phyloP scores from a whole-genome alignment of 768 basidiomycete species.

The Tephrocybe rancida region DNA sequence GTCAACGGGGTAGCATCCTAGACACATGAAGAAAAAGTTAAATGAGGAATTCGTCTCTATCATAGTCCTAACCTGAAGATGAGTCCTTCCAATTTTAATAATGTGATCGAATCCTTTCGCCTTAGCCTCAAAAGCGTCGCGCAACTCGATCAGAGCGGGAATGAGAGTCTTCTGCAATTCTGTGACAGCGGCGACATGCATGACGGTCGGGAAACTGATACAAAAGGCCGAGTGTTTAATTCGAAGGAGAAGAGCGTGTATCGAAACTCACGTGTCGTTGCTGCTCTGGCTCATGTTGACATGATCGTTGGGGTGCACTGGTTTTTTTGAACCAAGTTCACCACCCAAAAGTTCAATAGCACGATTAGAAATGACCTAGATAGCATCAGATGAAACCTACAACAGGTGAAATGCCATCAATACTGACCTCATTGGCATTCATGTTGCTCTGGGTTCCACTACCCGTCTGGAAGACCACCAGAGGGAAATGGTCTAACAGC shows the following conservation, averaged over 20 bases:
- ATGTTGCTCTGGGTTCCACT: constrained; percentile 99
- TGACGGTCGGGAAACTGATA: constrained; percentile 93
- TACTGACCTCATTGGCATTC: constrained; percentile 90
- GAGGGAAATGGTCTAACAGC: constrained; percentile 92
- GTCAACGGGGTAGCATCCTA: constrained; percentile 98
- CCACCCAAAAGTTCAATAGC: constrained; percentile 98
- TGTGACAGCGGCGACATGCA: constrained; percentile 96
- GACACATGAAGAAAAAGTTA: background rate
- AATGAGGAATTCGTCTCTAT: background rate
- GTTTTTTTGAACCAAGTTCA: constrained; percentile 92
- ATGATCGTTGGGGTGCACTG: constrained; percentile 99
- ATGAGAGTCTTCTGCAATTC: constrained; percentile 81
- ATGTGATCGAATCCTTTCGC: constrained; percentile 84
- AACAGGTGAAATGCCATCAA: background rate
- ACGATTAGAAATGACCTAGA: constrained; percentile 93
- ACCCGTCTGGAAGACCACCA: constrained; percentile 99
- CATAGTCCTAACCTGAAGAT: constrained; percentile 67
- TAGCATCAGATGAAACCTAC: background rate
- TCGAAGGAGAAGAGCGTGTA: background rate
- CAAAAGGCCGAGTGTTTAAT: background rate
- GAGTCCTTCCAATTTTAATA: constrained; percentile 98
- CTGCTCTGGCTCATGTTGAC: constrained; percentile 99
- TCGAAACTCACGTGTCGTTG: constrained; percentile 85
- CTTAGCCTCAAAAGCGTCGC: constrained; percentile 84
- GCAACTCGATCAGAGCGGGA: constrained; percentile 84